A percentile compares a stretch with the other conserved stretches of the same genome.
Evolutionary conservation across 1,284 basidiomycete species (phyloP).

Genomic region (Cryptococcus maquisensis): DNA sequence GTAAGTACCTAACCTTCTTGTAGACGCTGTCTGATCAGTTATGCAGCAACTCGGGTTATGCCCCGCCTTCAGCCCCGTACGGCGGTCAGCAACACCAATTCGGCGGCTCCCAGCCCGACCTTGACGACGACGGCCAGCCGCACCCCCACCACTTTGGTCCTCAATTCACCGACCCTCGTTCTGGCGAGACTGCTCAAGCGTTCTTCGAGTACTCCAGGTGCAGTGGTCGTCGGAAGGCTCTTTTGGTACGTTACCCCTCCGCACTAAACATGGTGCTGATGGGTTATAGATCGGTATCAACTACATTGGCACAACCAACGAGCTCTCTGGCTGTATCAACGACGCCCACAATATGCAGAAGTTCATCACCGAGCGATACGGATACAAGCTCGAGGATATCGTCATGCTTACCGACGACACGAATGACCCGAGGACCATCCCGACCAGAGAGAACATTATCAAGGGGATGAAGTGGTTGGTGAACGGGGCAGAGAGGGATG

Average conservation of each 20-base stretch:
- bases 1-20: not conserved
- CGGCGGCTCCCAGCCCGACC: not conserved
- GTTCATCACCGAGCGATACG: conserved; percentile 64
- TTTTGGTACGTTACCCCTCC: conserved; percentile 20
- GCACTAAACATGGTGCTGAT: not conserved
- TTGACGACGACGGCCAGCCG: conserved; percentile 4
- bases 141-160: conserved; percentile 64
- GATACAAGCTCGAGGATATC: conserved; percentile 74
- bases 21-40: not conserved
- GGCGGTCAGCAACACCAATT: conserved; percentile 2
- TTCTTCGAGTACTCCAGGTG: conserved; percentile 82
- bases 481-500: conserved; percentile 67
- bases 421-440: conserved; percentile 59
- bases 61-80: conserved; percentile 7
- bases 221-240: conserved; percentile 34
- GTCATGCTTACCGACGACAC: conserved; percentile 80
- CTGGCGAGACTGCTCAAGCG: conserved; percentile 53
- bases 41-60: conserved; percentile 9
- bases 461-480: conserved; percentile 89
- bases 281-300: conserved; percentile 55
- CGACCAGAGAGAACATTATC: conserved; percentile 79
- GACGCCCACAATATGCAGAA: conserved; percentile 71
- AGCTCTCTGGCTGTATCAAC: conserved; percentile 79
- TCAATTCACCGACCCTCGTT: conserved; percentile 43
- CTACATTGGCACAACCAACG: conserved; percentile 62